Evolutionary conservation across 257 asterid genomes (phyloP).

Genomic region (Lycium ferocissimum): DNA sequence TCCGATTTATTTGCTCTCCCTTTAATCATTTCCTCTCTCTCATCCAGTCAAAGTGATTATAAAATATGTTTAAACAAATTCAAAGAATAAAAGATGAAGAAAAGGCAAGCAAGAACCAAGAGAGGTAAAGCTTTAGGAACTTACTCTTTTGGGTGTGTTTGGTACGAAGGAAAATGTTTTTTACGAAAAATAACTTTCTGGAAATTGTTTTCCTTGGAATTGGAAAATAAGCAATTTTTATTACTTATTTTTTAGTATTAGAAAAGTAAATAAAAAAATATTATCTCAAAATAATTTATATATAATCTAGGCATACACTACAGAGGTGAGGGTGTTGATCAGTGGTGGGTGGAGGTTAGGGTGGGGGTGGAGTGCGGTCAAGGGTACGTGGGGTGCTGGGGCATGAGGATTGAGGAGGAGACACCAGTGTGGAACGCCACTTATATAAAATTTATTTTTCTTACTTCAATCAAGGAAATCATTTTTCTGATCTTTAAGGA

Average conservation of each 20-base stretch:
- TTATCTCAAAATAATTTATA: neutral
- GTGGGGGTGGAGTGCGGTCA: neutral
- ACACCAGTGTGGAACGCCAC: neutral
- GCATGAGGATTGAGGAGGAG: too few relatives aligned
- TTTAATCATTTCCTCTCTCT: conserved; percentile 59
- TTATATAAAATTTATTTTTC: neutral
- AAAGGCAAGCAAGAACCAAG: neutral
- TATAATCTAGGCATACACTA: neutral
- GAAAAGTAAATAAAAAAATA: neutral
- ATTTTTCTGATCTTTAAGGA: neutral
- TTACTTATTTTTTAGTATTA: too few relatives aligned
- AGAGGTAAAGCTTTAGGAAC: neutral
- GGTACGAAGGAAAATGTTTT: neutral
- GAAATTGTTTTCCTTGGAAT: too few relatives aligned
- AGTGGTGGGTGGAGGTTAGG: neutral
- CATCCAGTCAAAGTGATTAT: conserved; percentile 33
- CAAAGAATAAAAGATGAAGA: neutral
- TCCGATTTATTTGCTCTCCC: conserved; percentile 53
- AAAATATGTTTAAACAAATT: conserved; percentile 15
- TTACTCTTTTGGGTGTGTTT: neutral
- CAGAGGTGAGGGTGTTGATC: too few relatives aligned
- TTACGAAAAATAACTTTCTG: too few relatives aligned
- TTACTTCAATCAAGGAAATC: neutral
- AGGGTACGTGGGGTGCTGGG: neutral
- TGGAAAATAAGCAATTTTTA: too few relatives aligned